Evolutionary conservation across 2,329 filamentous ascomycete genomes (phyloP), one percentile per base, ranked within the genome.

Genomic region (Alternaria triticimaculans): DNA sequence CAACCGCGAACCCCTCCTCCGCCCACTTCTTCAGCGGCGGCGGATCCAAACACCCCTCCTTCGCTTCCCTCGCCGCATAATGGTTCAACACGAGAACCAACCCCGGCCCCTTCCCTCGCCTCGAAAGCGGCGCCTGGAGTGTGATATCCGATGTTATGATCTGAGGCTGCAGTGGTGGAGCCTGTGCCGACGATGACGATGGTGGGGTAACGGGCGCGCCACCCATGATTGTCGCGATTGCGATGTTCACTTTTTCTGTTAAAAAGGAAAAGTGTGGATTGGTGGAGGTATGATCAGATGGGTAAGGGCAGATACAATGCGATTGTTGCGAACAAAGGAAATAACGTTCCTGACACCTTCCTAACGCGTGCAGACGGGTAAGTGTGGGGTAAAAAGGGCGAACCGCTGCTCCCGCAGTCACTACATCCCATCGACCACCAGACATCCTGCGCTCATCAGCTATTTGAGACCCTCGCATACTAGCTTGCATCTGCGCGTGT

Each of bases 1-100:
- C 87, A 4, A 92, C 88, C 0, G 86, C 82, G 67, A 87, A 92
- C 0, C 90, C 88, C 74, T 92, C 90, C 73, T 92, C 90, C 0
- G 89, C 89, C 90, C 90, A 92, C 77, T 92, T 92, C 64, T 87
- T 74, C 14, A 87, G 71, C 0, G 87, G 87, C 9, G 85, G 82
- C 0, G 89, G 89, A 58, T 85, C 84, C 2, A 83, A 73, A 48
- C 79, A 80, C 51, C 77, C 76, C 26, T 81, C 81, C 33, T 73
- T 77, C 44, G 71, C 57, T 14, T 70, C 68, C 65, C 72, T 71
- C 54, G 54, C 67, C 46, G 78, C 71, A 43, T 73, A 73, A 49
- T 77, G 66, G 7, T 84, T 79, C 2, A 82, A 69, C 5, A 87
- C 66, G 12, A 87, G 67, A 7, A 87, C 73, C 2, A 87, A 69